A percentile compares a stretch with the other conserved stretches of the same genome.
Conservation (phyloP, 2,329 filamentous ascomycete species). For the Xylariomycetidae sp. region DNA sequence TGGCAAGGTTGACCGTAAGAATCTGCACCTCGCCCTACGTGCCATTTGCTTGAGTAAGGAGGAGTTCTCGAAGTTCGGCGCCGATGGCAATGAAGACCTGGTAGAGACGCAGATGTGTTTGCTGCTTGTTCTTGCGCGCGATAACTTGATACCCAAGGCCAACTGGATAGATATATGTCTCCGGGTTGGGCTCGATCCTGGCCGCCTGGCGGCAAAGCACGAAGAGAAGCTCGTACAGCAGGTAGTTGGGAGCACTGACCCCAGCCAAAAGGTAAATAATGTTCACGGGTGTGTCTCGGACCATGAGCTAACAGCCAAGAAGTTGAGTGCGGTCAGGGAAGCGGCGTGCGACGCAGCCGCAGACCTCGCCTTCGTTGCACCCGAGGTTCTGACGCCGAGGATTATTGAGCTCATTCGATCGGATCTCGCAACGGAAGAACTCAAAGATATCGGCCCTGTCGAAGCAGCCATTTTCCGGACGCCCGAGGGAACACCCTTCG, state of each 20-base stretch:
- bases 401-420: constrained; percentile 67
- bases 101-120: constrained; percentile 68
- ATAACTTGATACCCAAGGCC: constrained; percentile 67
- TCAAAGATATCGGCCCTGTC: constrained; percentile 70
- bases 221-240: constrained; percentile 61
- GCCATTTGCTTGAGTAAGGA: constrained; percentile 57
- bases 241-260: constrained; percentile 53
- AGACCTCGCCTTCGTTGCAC: constrained; percentile 89
- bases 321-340: constrained; percentile 43
- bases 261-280: constrained; percentile 26
- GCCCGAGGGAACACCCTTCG: constrained; percentile 77
- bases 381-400: constrained; percentile 69
- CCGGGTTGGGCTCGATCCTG: constrained; percentile 75
- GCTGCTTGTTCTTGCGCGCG: constrained; percentile 70
- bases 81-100: constrained; percentile 37
- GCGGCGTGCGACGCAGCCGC: constrained; percentile 82
- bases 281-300: neutral
- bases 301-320: constrained; percentile 9
- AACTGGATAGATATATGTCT: constrained; percentile 90
- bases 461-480: constrained; percentile 93
- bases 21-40: constrained; percentile 56
- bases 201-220: constrained; percentile 61
- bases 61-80: constrained; percentile 38
- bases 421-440: constrained; percentile 65
- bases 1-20: constrained; percentile 57